A percentile compares a stretch with the other conserved stretches of the same genome.
These are phyloP conservation scores for Rhizopus delemar DNA, from an alignment of 371 early-diverging fungal genomes.

Conservation along the genomic window DNA sequence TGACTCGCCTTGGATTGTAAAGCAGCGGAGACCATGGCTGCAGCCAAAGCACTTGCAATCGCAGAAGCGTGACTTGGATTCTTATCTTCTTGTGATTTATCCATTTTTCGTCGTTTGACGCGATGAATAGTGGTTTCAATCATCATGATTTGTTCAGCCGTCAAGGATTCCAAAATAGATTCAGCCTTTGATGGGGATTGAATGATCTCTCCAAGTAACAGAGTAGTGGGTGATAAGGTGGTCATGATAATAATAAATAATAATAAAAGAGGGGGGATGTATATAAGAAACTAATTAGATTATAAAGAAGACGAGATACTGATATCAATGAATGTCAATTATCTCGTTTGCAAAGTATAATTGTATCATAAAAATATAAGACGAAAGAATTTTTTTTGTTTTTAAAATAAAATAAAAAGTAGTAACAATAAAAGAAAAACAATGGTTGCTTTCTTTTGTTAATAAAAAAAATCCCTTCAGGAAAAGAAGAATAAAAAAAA, in stretches of 20 bases:
- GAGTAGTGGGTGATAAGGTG: constrained; percentile 17
- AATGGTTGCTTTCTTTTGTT: background rate
- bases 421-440: background rate
- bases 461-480: background rate
- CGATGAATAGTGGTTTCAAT: constrained; percentile 43
- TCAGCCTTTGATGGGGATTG: constrained; percentile 43
- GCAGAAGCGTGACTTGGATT: constrained; percentile 12
- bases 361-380: constrained; percentile 28
- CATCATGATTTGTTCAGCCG: constrained; percentile 40
- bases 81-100: constrained; percentile 23
- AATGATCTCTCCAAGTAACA: constrained; percentile 39
- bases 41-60: constrained; percentile 36
- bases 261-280: constrained; percentile 12
- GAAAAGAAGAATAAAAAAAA: constrained; percentile 1
- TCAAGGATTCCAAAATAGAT: constrained; percentile 35
- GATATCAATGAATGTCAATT: constrained; percentile 29
- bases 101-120: constrained; percentile 44
- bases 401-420: too few relatives aligned
- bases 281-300: constrained; percentile 5
- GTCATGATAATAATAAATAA: constrained; percentile 1
- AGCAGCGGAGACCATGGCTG: constrained; percentile 35
- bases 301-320: constrained; percentile 19
- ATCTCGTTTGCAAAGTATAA: constrained; percentile 21
- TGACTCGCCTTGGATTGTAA: constrained; percentile 6
- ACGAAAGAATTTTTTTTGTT: constrained; percentile 2